Evolutionary conservation across 1,139 yeast species (phyloP).

Genomic region (Suhomyces kunorum): DNA sequence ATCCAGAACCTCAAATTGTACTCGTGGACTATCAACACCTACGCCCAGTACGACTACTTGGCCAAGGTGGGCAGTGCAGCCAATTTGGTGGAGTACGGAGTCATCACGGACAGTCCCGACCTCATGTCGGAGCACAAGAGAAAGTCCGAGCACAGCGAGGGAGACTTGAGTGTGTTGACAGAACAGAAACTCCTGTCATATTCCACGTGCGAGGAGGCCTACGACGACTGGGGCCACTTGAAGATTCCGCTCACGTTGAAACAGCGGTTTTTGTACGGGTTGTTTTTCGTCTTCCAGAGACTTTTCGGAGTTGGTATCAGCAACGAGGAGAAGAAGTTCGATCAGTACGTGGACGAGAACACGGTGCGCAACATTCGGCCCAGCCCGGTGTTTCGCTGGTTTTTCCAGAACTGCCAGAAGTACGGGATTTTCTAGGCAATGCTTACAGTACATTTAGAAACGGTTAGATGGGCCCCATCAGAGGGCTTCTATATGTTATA

Average conservation of each 20-base stretch:
- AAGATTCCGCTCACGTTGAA: constrained; percentile 22
- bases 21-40: constrained; percentile 80
- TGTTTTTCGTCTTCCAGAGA: constrained; percentile 20
- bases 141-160: constrained; percentile 7
- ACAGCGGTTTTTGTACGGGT: constrained; percentile 24
- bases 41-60: constrained; percentile 49
- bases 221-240: constrained; percentile 19
- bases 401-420: constrained; percentile 35
- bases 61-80: constrained; percentile 29
- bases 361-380: constrained; percentile 18
- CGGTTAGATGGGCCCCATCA: background rate
- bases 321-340: constrained; percentile 27
- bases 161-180: constrained; percentile 13
- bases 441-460: too few relatives aligned
- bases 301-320: constrained; percentile 20
- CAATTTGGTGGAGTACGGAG: constrained; percentile 45
- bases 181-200: constrained; percentile 9
- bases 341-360: constrained; percentile 30
- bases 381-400: constrained; percentile 22
- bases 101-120: constrained; percentile 64
- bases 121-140: constrained; percentile 27
- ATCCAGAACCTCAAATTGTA: constrained; percentile 55
- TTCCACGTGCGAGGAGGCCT: constrained; percentile 11
- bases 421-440: constrained; percentile 31
- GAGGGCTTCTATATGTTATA: too few relatives aligned